A percentile compares a stretch with the other conserved stretches of the same genome.
Conservation (phyloP, 352 stramenopile species). For the Globisporangium abappressorium region DNA sequence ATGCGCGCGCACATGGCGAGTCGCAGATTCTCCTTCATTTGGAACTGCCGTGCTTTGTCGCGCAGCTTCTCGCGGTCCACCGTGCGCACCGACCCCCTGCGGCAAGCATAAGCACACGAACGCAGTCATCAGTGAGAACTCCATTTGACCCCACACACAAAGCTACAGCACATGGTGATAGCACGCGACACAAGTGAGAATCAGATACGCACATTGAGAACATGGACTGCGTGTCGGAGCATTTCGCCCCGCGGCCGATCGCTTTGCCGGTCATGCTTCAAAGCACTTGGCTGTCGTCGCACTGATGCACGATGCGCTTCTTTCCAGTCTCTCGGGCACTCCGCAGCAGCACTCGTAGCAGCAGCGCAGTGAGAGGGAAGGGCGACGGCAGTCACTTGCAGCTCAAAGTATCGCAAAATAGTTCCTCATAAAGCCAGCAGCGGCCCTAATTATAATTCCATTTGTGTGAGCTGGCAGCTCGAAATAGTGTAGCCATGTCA, state of each 20-base stretch:
- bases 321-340: neutral
- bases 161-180: neutral
- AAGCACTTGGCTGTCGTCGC: neutral
- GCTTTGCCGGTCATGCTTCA: constrained; percentile 40
- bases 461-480: neutral
- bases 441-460: neutral
- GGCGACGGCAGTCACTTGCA: neutral
- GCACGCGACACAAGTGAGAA: neutral
- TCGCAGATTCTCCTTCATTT: constrained; percentile 73
- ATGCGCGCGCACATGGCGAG: constrained; percentile 68
- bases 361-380: neutral
- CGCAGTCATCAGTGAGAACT: neutral
- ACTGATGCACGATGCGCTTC: neutral
- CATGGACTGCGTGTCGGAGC: constrained; percentile 42
- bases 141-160: neutral
- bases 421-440: neutral
- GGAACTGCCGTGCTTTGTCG: constrained; percentile 59
- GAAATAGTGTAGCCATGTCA: constrained; percentile 9
- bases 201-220: constrained; percentile 30
- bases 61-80: constrained; percentile 67
- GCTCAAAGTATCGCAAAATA: neutral
- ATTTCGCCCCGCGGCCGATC: constrained; percentile 14
- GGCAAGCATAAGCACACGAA: neutral
- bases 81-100: constrained; percentile 45
- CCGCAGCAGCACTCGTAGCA: neutral